Evolutionary conservation across 73 alveolate genomes (phyloP).

Genomic region (Paraurostyla sp.): DNA sequence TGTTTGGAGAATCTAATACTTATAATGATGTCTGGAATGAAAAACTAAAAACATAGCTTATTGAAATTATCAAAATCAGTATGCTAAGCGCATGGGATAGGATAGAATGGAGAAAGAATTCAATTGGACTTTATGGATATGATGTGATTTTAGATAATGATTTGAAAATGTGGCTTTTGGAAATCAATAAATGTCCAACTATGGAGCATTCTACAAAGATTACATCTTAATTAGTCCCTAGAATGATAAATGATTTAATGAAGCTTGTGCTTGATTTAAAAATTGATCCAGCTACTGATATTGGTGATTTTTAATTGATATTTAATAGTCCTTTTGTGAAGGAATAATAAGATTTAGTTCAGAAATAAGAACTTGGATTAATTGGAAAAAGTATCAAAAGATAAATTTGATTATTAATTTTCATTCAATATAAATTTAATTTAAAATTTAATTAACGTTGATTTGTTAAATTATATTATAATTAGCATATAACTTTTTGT

Average conservation of each 20-base stretch:
- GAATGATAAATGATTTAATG: slow-evolving; percentile 3
- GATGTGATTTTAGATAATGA: slow-evolving; percentile 30
- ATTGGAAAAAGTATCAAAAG: neutral
- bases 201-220: slow-evolving; percentile 61
- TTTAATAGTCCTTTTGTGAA: neutral
- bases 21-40: slow-evolving; percentile 33
- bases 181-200: slow-evolving; percentile 45
- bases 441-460: too few relatives aligned
- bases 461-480: too few relatives aligned
- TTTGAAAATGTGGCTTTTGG: slow-evolving; percentile 36
- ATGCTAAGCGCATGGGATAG: neutral
- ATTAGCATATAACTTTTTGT: too few relatives aligned
- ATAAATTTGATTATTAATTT: too few relatives aligned
- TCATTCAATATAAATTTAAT: too few relatives aligned
- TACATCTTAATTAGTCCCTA: slow-evolving; percentile 18
- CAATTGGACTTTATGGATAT: slow-evolving; percentile 37
- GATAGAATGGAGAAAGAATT: slow-evolving; percentile 31
- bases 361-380: neutral
- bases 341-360: neutral
- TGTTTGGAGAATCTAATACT: neutral
- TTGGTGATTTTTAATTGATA: neutral
- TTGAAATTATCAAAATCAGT: slow-evolving; percentile 17
- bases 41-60: neutral
- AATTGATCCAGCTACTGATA: neutral
- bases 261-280: slow-evolving; percentile 32